A percentile compares a stretch with the other conserved stretches of the same genome.
phyloP scores from a whole-genome alignment of 2,329 filamentous ascomycete species.

The Botrytis galanthina region DNA sequence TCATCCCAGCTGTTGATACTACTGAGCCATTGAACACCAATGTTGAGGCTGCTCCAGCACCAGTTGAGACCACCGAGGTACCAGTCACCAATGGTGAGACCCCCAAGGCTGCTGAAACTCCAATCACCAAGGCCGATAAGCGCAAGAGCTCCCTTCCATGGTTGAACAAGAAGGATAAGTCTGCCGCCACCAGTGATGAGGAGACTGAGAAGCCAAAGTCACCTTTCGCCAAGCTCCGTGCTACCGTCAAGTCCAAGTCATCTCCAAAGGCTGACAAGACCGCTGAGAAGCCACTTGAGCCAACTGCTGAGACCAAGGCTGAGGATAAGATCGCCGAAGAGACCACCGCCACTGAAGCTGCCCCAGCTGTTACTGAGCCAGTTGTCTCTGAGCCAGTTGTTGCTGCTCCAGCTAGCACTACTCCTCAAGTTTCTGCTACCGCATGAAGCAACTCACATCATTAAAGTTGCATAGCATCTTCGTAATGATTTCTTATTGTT shows the following conservation, averaged over 20 bases:
- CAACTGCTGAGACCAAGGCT: constrained; percentile 31
- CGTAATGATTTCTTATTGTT: constrained; percentile 29
- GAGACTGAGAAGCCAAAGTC: constrained; percentile 43
- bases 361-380: constrained; percentile 30
- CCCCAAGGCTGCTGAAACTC: constrained; percentile 40
- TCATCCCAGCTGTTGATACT: constrained; percentile 38
- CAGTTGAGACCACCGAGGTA: constrained; percentile 36
- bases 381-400: constrained; percentile 27
- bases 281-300: constrained; percentile 40
- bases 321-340: constrained; percentile 28
- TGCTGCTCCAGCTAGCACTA: constrained; percentile 29
- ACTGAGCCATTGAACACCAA: constrained; percentile 36
- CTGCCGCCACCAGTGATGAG: constrained; percentile 41
- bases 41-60: constrained; percentile 30
- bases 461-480: constrained; percentile 17
- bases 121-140: constrained; percentile 50
- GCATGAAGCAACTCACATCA: constrained; percentile 31
- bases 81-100: constrained; percentile 43
- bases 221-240: constrained; percentile 40
- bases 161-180: constrained; percentile 61
- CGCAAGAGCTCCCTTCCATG: constrained; percentile 59
- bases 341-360: constrained; percentile 34
- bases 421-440: constrained; percentile 37
- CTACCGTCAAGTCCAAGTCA: constrained; percentile 39
- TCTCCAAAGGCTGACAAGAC: constrained; percentile 47